Conservation (phyloP, 2,329 filamentous ascomycete species). For the Pseudogymnoascus sp. region DNA sequence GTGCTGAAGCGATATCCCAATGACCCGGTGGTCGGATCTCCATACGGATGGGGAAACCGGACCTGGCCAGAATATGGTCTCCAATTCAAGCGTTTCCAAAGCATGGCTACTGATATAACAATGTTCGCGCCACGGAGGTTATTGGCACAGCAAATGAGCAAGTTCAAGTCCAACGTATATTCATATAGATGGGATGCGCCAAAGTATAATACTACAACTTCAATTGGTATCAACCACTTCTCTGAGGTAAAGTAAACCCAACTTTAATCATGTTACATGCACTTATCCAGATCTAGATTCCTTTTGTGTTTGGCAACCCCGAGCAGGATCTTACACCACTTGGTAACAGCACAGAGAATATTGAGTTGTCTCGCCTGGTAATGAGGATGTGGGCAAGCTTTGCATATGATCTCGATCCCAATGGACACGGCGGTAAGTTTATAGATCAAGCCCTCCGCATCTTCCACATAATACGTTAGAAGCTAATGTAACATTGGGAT, state of each 20-base stretch:
- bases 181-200: constrained; percentile 3
- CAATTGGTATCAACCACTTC: constrained; percentile 22
- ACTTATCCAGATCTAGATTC: neutral
- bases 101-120: neutral
- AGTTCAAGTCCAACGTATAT: neutral
- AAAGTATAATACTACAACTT: neutral
- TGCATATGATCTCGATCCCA: constrained; percentile 17
- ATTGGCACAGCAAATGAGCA: neutral
- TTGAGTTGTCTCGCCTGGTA: constrained; percentile 14
- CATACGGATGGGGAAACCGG: constrained; percentile 3
- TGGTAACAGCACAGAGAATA: neutral
- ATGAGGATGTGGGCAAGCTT: constrained; percentile 18
- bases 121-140: neutral
- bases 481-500: neutral
- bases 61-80: constrained; percentile 11
- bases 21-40: neutral
- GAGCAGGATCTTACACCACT: neutral
- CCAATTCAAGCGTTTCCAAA: constrained; percentile 13
- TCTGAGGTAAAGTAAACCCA: neutral
- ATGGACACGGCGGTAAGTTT: constrained; percentile 15
- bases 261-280: neutral
- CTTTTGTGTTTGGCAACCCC: neutral
- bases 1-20: constrained; percentile 29
- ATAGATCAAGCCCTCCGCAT: neutral
- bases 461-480: neutral